Base-by-base conservation (phyloP, 164 flowering plant species). In the Chloranthus sessilifolius region DNA sequence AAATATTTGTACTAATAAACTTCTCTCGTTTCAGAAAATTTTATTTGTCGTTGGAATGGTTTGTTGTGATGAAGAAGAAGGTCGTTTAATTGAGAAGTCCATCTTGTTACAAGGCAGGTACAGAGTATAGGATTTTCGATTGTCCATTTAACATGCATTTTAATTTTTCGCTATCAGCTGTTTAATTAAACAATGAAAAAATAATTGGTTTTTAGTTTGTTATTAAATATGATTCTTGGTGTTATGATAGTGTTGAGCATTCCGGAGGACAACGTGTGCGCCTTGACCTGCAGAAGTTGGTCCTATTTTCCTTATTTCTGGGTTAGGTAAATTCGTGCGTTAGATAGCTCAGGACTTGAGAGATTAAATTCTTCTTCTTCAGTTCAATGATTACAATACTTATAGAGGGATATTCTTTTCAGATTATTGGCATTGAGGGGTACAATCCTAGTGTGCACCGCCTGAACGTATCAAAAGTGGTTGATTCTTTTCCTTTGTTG, bases 361-460 rank as follows among this genome's bases (percentile, higher is more conserved):
- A n/a, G 26, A 43, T 0, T n/a, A 21, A 10, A 55, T n/a, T 2
- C 14, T 16, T 35, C 28, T 31, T 25, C 25, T 26, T 36, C 52
- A 44, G 43, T 29, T 30, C 14, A 5, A 22, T 47, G 38, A 17
- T 7, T 26, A 23, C n/a, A 24, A 38, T 34, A 38, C 11, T 43
- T 38, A 49, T 3, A 36, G 8, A 34, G 22, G 15, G 34, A 8
- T 29, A 6, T 24, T 11, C 12, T 39, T 56, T 22, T 43, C 76
- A 94, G 99, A 80, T 94, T 47, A 81, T 94, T 34, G 99, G 92
- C 21, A 51, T 94, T 47, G 81, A 81, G 66, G 99, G 99, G 52
- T 68, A 74, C 59, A 94, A 94, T 76, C 96, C 96, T 16, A 89
- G 99, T 74, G 99, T 97, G 17, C 99, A 94, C 65, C 80, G 88